phyloP scores from a whole-genome alignment of 352 stramenopile species.

The Pilasporangium apinafurcum region DNA sequence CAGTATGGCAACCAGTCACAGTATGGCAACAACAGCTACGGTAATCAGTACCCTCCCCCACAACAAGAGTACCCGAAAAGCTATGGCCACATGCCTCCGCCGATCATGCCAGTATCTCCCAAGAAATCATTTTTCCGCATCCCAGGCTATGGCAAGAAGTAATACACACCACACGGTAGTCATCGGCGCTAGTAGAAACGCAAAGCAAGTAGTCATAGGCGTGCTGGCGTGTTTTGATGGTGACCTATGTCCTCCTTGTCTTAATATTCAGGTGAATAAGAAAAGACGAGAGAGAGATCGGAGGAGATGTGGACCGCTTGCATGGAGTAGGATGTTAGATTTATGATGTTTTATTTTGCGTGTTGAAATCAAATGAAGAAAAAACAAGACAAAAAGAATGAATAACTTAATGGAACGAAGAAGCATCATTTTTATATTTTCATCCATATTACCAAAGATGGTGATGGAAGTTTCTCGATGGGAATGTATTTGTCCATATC shows the following conservation, averaged over 20 bases:
- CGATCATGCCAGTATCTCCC: conserved; percentile 32
- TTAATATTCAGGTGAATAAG: no score
- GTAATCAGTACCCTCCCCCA: no score
- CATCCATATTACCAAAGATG: no score
- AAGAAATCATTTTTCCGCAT: conserved; percentile 74
- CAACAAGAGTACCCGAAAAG: conserved; percentile 53
- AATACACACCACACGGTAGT: conserved; percentile 22
- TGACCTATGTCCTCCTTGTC: no score
- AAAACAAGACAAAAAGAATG: no score
- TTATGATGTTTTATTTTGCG: neutral
- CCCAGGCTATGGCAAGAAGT: conserved; percentile 67
- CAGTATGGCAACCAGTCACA: conserved; percentile 14
- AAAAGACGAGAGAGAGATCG: neutral
- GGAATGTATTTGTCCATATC: no score
- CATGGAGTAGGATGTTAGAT: conserved; percentile 1
- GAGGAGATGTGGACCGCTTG: neutral
- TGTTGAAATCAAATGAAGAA: no score
- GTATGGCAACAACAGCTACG: conserved; percentile 19
- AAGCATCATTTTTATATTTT: no score
- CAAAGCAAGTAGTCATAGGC: no score
- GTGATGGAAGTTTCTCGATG: no score
- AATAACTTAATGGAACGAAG: no score
- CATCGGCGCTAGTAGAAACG: neutral
- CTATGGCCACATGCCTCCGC: conserved; percentile 48
- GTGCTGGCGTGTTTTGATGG: no score